Base-by-base conservation (phyloP, 2,329 filamentous ascomycete genomes). In the Huntiella abstrusa region DNA sequence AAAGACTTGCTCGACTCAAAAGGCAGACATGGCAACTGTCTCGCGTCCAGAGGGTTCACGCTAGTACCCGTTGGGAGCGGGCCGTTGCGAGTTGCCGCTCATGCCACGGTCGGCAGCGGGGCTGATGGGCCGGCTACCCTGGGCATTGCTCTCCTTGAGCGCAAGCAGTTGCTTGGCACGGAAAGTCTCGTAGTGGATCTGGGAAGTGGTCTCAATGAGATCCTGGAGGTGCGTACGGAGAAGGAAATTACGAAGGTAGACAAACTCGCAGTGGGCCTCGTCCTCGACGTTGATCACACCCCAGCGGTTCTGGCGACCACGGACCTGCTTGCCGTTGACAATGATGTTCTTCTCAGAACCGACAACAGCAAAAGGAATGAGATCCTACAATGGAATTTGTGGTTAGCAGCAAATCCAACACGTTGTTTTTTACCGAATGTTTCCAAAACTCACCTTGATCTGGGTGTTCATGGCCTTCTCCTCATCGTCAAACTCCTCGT, bases 151-250 rank as follows among this genome's bases (percentile, higher is more conserved):
- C 72, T 98, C 91, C 77, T 96, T 98, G 62, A 98, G 75, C 49
- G 91, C 91, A 60, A 98, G 70, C 58, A 98, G 72, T 67, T 98
- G 91, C 79, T 98, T 98, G 58, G 91, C 87, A 66, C 91, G 87
- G 87, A 98, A 98, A 50, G 86, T 93, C 73, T 98, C 91, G 73
- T 98, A 98, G 74, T 98, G 91, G 66, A 95, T 98, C 71, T 98
- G 91, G 56, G 87, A 95, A 41, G 91, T 98, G 32, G 91, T 98
- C 70, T 98, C 91, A 64, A 98, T 95, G 55, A 98, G 77, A 60
- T 98, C 91, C 72, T 98, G 91, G 49, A 98, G 77, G 65, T 98
- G 91, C 53, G 91, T 96, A 61, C 91, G 85, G 57, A 92, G 93
- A 53, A 98, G 77, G 77, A 98, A 98, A 73, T 98, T 88, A 62